Percentiles rank a stretch among this genome's conserved stretches.
Conservation (phyloP, 169 alveolate species). For the Cryptosporidium canis region DNA sequence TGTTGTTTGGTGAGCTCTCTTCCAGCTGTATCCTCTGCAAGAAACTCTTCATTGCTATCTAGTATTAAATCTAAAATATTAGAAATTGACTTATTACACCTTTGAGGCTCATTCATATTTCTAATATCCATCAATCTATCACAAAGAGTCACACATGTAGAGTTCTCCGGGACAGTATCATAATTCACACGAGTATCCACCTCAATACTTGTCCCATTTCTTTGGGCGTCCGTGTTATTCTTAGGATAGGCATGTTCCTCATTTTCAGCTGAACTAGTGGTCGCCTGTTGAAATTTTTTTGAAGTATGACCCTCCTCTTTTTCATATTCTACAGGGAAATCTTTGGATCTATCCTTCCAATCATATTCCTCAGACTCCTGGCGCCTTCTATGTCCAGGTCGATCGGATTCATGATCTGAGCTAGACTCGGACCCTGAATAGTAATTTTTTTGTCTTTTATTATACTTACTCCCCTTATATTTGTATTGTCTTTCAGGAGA, state of each 20-base stretch:
- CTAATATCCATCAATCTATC: conserved; percentile 53
- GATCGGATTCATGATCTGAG: conserved; percentile 6
- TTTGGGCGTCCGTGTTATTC: not conserved
- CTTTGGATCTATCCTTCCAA: conserved; percentile 18
- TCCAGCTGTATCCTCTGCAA: conserved; percentile 63
- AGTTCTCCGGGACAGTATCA: not conserved
- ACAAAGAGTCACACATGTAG: conserved; percentile 51
- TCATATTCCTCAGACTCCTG: conserved; percentile 11
- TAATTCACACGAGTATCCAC: not conserved
- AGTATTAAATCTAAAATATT: conserved; percentile 33
- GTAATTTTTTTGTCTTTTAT: conserved; percentile 3
- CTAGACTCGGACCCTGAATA: conserved; percentile 54
- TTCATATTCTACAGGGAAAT: not conserved
- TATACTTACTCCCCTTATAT: not conserved
- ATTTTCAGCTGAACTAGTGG: conserved; percentile 15
- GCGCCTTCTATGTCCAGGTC: conserved; percentile 1
- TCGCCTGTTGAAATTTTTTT: conserved; percentile 8
- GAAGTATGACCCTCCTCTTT: conserved; percentile 13
- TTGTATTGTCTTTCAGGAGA: conserved; percentile 55
- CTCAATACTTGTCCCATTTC: not conserved
- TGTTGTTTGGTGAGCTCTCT: conserved; percentile 72
- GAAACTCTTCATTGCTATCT: conserved; percentile 34
- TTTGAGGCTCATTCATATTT: conserved; percentile 42
- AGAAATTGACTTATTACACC: conserved; percentile 50
- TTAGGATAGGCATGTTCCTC: conserved; percentile 4